A percentile compares a stretch with the other conserved stretches of the same genome.
Evolutionary conservation across 2,329 filamentous ascomycete species (phyloP).

Genomic region (Dactylellina parvicollis): DNA sequence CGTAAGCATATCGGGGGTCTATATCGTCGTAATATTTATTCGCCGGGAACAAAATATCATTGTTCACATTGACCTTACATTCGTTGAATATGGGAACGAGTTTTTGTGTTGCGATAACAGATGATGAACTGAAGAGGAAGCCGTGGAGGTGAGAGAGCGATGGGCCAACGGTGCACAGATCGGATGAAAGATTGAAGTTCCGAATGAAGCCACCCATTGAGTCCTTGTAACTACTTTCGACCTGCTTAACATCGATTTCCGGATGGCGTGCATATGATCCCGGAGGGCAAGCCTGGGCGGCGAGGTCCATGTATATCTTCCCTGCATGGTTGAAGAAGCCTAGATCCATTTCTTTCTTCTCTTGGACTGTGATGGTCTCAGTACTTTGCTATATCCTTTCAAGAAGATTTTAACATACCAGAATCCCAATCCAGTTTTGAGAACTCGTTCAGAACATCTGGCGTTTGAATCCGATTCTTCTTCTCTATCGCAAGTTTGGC

Average conservation of each 20-base stretch:
- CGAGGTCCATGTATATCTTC: conserved; percentile 70
- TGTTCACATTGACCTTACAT: conserved; percentile 76
- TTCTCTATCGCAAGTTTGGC: conserved; percentile 66
- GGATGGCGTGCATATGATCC: conserved; percentile 68
- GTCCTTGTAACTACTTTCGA: conserved; percentile 66
- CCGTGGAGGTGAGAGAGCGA: conserved; percentile 72
- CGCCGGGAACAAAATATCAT: conserved; percentile 73
- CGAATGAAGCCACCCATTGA: conserved; percentile 69
- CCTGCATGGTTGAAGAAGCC: conserved; percentile 65
- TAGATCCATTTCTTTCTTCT: conserved; percentile 16
- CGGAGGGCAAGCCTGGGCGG: conserved; percentile 69
- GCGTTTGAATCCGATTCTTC: conserved; percentile 63
- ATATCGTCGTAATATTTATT: conserved; percentile 71
- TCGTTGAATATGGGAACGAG: conserved; percentile 75
- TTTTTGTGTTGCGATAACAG: conserved; percentile 68
- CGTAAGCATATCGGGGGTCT: conserved; percentile 70
- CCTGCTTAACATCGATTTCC: conserved; percentile 61
- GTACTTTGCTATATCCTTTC: conserved; percentile 16
- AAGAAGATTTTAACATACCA: conserved; percentile 52
- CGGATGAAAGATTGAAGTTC: conserved; percentile 71
- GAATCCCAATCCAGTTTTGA: conserved; percentile 50
- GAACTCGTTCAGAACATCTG: conserved; percentile 59
- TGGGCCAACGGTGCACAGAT: conserved; percentile 74
- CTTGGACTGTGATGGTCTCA: conserved; percentile 57
- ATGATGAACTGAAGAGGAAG: conserved; percentile 71